phyloP scores from a whole-genome alignment of 352 stramenopile genomes.

The Phytopythium cucurbitacearum region DNA sequence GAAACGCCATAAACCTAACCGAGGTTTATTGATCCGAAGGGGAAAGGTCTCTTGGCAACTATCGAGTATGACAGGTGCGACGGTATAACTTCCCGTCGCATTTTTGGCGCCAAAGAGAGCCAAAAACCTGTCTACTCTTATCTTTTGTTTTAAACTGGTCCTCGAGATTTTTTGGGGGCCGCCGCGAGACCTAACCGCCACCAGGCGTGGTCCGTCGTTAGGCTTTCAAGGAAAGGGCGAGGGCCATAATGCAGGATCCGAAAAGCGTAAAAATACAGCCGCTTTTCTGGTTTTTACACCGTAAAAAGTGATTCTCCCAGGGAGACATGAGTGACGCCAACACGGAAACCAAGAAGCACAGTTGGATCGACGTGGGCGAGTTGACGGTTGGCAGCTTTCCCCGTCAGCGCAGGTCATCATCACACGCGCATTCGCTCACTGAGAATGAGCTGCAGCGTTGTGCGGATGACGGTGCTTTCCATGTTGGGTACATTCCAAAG shows the following conservation, averaged over 20 bases:
- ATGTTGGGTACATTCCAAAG: too few species aligned
- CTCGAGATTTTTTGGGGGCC: neutral
- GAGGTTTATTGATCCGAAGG: neutral
- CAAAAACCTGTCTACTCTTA: conserved; percentile 1
- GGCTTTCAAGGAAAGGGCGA: neutral
- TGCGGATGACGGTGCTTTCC: too few species aligned
- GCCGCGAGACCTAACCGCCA: neutral
- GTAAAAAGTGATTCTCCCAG: conserved; percentile 1
- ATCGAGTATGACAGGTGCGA: conserved; percentile 1
- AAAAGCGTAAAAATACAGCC: neutral
- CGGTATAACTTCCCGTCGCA: conserved; percentile 8
- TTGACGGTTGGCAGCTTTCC: too few species aligned
- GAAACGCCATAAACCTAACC: conserved; percentile 3
- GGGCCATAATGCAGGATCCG: too few species aligned
- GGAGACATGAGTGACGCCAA: too few species aligned
- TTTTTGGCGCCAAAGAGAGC: conserved; percentile 9
- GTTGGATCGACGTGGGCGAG: too few species aligned
- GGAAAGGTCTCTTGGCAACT: conserved; percentile 1
- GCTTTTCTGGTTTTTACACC: conserved; percentile 1
- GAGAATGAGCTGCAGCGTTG: too few species aligned
- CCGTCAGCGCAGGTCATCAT: too few species aligned
- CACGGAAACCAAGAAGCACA: too few species aligned
- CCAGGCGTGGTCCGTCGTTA: too few species aligned
- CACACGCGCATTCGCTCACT: too few species aligned
- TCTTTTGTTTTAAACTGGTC: conserved; percentile 1